Base-by-base conservation (phyloP, 1,139 yeast genomes). In the Kodamaea alishanica region DNA sequence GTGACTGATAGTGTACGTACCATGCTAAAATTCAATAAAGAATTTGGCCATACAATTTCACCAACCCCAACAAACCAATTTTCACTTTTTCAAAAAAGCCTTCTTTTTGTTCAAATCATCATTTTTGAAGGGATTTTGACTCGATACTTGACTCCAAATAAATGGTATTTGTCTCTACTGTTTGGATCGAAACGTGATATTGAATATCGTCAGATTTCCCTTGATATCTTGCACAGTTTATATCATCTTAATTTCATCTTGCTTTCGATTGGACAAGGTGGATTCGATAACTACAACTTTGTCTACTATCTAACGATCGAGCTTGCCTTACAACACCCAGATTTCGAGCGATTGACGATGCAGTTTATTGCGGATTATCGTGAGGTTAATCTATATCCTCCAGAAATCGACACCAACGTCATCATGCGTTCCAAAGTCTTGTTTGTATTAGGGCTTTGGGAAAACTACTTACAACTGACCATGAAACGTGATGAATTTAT, bases 261-360 rank as follows among this genome's bases (percentile, higher is more conserved):
- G 9, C 69, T 76, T 29, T 67, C 77, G 12, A 71, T 84, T 11
- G 92, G 94, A 0, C 73, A 76, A 30, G 84, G 86, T 1, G 88
- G 88, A 1, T 84, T 84, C 54, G 84, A 81, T 38, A 70, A 78
- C 15, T 84, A 79, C 55, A 81, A 81, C 49, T 83, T 80, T 55
- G 79, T 81, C n/a, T 76, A 77, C 48, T 67, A 73, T 34, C 60
- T 79, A 4, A 58, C 78, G 11, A 44, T 77, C 6, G 86, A 81
- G 40, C 38, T 64, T 50, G 70, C 39, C 33, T 75, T 50, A 39
- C 67, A 45, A 55, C 65, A 53, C 44, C 45, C 52, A 8, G 10
- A 10, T 12, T 64, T 73, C 24, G 77, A 75, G 43, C 47, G 52
- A 4, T 52, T 75, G 28, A 62, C 78, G 3, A 50, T 62, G 45